phyloP scores from a whole-genome alignment of 208 protist genomes.

The Wallacemonas sp. region DNA sequence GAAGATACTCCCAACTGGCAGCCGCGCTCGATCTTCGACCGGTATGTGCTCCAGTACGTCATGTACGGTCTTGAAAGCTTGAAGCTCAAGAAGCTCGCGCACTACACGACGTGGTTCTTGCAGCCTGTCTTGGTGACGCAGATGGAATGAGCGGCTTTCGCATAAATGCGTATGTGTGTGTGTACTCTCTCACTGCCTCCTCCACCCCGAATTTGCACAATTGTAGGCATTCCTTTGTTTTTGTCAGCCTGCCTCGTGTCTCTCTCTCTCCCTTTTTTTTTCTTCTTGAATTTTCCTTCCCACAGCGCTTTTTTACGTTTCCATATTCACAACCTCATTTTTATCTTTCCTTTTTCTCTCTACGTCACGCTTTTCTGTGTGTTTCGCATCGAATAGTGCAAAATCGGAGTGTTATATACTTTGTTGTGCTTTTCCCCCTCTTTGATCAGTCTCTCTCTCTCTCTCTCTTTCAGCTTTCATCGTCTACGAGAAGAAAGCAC shows the following conservation, averaged over 20 bases:
- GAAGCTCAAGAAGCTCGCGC: conserved; percentile 69
- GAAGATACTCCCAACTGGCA: conserved; percentile 63
- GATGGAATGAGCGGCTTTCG: conserved; percentile 22
- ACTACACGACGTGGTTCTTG: conserved; percentile 84
- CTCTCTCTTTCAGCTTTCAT: too few relatives aligned
- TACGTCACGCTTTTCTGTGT: not conserved
- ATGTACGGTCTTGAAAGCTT: conserved; percentile 40
- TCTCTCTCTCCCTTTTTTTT: conserved; percentile 5
- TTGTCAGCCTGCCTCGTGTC: not conserved
- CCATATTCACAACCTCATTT: not conserved
- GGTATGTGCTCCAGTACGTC: conserved; percentile 34
- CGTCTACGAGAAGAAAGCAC: too few relatives aligned
- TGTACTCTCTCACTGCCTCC: too few relatives aligned
- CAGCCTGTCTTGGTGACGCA: conserved; percentile 47
- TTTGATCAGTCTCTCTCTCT: too few relatives aligned
- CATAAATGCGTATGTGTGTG: too few relatives aligned
- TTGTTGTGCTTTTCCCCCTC: too few relatives aligned
- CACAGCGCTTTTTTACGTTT: too few relatives aligned
- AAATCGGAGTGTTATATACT: too few relatives aligned
- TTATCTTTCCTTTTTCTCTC: conserved; percentile 16
- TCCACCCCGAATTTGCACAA: too few relatives aligned
- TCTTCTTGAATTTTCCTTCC: not conserved
- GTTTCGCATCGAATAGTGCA: too few relatives aligned
- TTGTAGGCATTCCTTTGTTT: too few relatives aligned
- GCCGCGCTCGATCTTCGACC: conserved; percentile 54